phyloP scores from a whole-genome alignment of 140 eudicot species.

The Bidens hawaiensis region DNA sequence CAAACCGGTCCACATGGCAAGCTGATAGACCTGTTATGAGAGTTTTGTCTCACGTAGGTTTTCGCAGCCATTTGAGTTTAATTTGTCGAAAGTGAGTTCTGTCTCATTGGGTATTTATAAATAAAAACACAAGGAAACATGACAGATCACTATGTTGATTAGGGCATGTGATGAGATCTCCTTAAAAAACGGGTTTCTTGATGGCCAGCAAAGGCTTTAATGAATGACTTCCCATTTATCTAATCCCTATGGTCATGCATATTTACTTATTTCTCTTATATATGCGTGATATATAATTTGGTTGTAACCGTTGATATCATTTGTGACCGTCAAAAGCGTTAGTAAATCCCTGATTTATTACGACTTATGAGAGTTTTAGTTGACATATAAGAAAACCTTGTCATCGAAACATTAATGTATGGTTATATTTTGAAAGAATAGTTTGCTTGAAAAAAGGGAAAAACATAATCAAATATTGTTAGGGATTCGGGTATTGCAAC shows the following conservation, averaged over 20 bases:
- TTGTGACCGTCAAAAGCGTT: neutral
- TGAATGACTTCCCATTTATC: conserved; percentile 30
- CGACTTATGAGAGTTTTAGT: neutral
- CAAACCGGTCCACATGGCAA: conserved; percentile 37
- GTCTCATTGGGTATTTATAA: conserved; percentile 18
- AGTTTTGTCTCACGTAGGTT: conserved; percentile 38
- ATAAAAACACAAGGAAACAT: conserved; percentile 27
- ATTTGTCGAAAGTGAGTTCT: conserved; percentile 18
- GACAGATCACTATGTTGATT: conserved; percentile 39
- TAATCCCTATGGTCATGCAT: conserved; percentile 29
- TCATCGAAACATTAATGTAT: no score
- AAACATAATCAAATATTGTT: no score
- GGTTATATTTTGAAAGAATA: no score
- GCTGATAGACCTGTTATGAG: conserved; percentile 34
- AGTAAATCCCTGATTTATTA: neutral
- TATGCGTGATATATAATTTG: conserved; percentile 1
- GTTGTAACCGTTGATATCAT: no score
- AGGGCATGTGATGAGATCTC: conserved; percentile 42
- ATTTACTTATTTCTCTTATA: conserved; percentile 1
- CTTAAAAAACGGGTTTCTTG: conserved; percentile 36
- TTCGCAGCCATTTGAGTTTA: conserved; percentile 23
- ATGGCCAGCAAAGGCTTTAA: conserved; percentile 40
- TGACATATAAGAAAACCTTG: neutral
- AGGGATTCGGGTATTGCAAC: no score
- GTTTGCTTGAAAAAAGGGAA: no score